phyloP scores from a whole-genome alignment of 2,329 filamentous ascomycete species.

The Penicillium fuscoglaucum region DNA sequence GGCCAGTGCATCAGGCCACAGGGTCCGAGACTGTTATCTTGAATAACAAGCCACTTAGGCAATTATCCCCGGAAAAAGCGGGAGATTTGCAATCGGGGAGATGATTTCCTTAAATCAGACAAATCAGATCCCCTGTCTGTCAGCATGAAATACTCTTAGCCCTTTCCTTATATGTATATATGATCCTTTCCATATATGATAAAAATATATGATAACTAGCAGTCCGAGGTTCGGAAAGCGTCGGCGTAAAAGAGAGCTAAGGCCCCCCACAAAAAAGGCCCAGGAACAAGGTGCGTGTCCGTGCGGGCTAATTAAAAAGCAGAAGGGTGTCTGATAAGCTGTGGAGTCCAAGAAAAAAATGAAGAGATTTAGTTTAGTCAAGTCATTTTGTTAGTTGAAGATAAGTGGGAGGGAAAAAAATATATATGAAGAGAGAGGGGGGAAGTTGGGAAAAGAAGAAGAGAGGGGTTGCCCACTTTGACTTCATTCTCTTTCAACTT shows the following conservation, averaged over 20 bases:
- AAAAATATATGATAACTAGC: not conserved
- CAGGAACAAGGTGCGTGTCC: conserved; percentile 8
- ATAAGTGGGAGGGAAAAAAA: conserved; percentile 24
- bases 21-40: not conserved
- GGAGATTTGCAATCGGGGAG: not conserved
- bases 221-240: not conserved
- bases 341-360: conserved; percentile 26
- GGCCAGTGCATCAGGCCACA: not conserved
- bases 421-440: not conserved
- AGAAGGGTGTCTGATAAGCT: conserved; percentile 30
- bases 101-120: not conserved
- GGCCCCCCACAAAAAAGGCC: not conserved
- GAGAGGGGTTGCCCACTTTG: not conserved
- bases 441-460: not conserved
- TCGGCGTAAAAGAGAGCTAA: not conserved
- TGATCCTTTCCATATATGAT: not conserved
- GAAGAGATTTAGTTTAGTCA: conserved; percentile 3
- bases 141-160: not conserved
- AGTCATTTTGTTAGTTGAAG: conserved; percentile 2
- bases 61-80: not conserved
- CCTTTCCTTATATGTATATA: not conserved
- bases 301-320: conserved; percentile 7
- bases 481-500: not conserved
- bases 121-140: not conserved
- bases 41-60: not conserved